Conservation (phyloP, 257 asterid species). For the Solanum virginianum region DNA sequence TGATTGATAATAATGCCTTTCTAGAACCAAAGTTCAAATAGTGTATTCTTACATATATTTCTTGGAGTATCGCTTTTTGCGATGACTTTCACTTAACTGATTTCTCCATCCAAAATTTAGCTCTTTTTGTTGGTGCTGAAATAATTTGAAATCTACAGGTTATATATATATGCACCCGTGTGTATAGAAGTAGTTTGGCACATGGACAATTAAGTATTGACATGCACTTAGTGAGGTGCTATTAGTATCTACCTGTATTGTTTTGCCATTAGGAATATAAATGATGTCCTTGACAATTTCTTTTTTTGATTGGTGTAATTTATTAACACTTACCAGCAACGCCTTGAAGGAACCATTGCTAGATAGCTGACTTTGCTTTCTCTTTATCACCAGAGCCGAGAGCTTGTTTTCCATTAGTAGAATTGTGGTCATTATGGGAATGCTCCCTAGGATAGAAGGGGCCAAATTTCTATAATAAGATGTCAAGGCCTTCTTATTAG, state of each 20-base stretch:
- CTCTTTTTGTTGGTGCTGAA: neutral
- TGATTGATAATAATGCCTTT: too few species aligned
- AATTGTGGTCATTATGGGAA: neutral
- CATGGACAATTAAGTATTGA: neutral
- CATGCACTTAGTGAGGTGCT: neutral
- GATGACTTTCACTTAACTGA: neutral
- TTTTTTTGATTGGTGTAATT: neutral
- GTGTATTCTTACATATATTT: neutral
- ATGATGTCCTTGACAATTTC: neutral
- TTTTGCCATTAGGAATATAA: neutral
- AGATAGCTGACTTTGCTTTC: slow-evolving; percentile 30
- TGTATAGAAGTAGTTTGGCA: neutral
- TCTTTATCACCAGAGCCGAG: slow-evolving; percentile 39
- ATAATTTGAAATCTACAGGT: neutral
- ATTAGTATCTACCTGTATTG: neutral
- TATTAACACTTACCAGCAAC: slow-evolving; percentile 42
- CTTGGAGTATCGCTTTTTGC: neutral
- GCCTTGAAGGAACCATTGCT: slow-evolving; percentile 83
- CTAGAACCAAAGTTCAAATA: too few species aligned
- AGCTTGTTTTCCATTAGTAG: neutral
- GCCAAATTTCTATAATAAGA: slow-evolving; percentile 28
- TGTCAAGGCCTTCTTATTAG: slow-evolving; percentile 68
- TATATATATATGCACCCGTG: neutral
- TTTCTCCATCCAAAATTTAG: neutral
- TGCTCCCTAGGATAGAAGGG: slow-evolving; percentile 33